Conservation (phyloP, 805 yeast species). For the Phaffomyces opuntiae region DNA sequence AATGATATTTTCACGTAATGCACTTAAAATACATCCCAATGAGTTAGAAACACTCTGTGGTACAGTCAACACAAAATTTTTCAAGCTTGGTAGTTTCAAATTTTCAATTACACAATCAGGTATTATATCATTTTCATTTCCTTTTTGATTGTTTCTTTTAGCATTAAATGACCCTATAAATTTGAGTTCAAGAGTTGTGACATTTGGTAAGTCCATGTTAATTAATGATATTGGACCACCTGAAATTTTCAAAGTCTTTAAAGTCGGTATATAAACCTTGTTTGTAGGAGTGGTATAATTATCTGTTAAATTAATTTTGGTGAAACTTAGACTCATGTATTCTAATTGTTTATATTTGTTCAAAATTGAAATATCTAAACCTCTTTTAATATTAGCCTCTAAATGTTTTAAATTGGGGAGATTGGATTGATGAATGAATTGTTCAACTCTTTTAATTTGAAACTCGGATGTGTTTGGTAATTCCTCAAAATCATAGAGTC, state of each 20-base stretch:
- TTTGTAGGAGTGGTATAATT: too few relatives aligned
- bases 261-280: neutral
- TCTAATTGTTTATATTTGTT: neutral
- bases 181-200: neutral
- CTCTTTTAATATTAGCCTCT: neutral
- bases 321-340: neutral
- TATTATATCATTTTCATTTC: too few relatives aligned
- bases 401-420: neutral
- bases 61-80: neutral
- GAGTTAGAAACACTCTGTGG: neutral
- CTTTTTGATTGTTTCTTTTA: too few relatives aligned
- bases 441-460: neutral
- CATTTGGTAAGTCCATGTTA: neutral
- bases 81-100: neutral
- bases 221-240: neutral
- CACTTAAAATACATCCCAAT: neutral
- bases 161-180: neutral
- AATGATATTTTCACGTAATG: neutral
- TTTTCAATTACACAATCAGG: neutral
- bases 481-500: constrained; percentile 3
- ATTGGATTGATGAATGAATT: neutral
- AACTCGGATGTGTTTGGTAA: neutral
- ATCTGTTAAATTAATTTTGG: neutral
- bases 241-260: neutral
- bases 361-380: neutral